These are phyloP conservation scores for Pseudocercospora vitis DNA, from an alignment of 2,329 filamentous ascomycete species.

Conservation along the genomic window DNA sequence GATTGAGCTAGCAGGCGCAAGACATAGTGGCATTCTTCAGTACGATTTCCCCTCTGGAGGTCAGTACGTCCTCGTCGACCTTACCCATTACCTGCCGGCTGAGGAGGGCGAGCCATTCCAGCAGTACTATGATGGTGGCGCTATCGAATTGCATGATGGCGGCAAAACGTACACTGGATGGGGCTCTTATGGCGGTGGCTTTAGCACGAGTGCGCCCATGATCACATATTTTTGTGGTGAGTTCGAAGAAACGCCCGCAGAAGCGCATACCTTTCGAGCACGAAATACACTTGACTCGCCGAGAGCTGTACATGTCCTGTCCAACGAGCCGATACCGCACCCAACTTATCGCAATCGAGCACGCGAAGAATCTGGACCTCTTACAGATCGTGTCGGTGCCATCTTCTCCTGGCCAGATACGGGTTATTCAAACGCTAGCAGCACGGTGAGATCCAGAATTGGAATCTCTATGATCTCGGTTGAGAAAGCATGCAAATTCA, in stretches of 20 bases:
- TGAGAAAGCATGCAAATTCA: slow-evolving; percentile 59
- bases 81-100: slow-evolving; percentile 61
- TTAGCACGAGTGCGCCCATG: slow-evolving; percentile 60
- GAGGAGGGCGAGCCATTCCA: slow-evolving; percentile 47
- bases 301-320: slow-evolving; percentile 26
- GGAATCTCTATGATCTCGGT: slow-evolving; percentile 69
- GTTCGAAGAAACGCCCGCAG: slow-evolving; percentile 50
- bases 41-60: slow-evolving; percentile 57
- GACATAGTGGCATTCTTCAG: slow-evolving; percentile 59
- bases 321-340: slow-evolving; percentile 32
- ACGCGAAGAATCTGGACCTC: slow-evolving; percentile 30
- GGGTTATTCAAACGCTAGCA: slow-evolving; percentile 32
- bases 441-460: slow-evolving; percentile 53
- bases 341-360: slow-evolving; percentile 42
- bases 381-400: slow-evolving; percentile 52
- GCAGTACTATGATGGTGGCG: slow-evolving; percentile 61
- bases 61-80: slow-evolving; percentile 59
- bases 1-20: slow-evolving; percentile 58
- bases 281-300: slow-evolving; percentile 30
- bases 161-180: slow-evolving; percentile 56
- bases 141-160: slow-evolving; percentile 52
- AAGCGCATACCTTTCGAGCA: slow-evolving; percentile 39
- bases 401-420: slow-evolving; percentile 50
- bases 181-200: slow-evolving; percentile 63
- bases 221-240: slow-evolving; percentile 63